Evolutionary conservation across 257 asterid genomes (phyloP).

Genomic region (Plectranthus barbatus): DNA sequence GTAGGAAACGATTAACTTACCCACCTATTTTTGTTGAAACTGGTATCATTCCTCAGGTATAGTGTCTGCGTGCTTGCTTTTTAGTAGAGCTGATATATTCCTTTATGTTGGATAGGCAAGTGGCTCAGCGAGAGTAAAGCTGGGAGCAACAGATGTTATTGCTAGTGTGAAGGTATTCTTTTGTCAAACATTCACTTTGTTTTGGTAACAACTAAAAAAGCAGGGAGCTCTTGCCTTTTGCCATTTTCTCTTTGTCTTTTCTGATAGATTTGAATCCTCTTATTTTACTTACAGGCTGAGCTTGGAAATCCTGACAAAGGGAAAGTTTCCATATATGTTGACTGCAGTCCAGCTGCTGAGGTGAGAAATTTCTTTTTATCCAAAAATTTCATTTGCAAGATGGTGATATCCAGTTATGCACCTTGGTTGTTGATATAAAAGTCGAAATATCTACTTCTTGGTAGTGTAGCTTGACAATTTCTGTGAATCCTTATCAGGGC

Average conservation of each 20-base stretch:
- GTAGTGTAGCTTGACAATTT: not conserved
- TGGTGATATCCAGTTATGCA: not conserved
- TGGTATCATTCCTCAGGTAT: constrained; percentile 83
- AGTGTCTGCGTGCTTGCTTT: not conserved
- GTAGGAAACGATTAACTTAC: constrained; percentile 57
- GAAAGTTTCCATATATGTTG: constrained; percentile 56
- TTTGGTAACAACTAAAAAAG: too few species aligned
- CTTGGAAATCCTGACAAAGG: constrained; percentile 89
- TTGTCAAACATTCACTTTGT: not conserved
- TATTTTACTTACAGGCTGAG: constrained; percentile 59
- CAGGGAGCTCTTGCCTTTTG: not conserved
- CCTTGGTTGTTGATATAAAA: not conserved
- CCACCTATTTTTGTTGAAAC: constrained; percentile 65
- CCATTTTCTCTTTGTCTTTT: not conserved
- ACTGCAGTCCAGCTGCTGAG: constrained; percentile 96
- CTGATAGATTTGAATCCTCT: not conserved
- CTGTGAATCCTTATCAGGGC: constrained; percentile 39
- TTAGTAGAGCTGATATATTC: not conserved
- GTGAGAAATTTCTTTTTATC: constrained; percentile 22
- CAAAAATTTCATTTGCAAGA: not conserved
- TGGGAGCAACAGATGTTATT: constrained; percentile 82
- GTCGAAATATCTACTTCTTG: not conserved
- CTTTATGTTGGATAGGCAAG: constrained; percentile 58
- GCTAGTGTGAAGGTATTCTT: constrained; percentile 78
- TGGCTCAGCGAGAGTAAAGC: constrained; percentile 87